These are phyloP conservation scores for Aspergillus brasiliensis DNA, from an alignment of 2,329 filamentous ascomycete genomes.

Conservation along the genomic window DNA sequence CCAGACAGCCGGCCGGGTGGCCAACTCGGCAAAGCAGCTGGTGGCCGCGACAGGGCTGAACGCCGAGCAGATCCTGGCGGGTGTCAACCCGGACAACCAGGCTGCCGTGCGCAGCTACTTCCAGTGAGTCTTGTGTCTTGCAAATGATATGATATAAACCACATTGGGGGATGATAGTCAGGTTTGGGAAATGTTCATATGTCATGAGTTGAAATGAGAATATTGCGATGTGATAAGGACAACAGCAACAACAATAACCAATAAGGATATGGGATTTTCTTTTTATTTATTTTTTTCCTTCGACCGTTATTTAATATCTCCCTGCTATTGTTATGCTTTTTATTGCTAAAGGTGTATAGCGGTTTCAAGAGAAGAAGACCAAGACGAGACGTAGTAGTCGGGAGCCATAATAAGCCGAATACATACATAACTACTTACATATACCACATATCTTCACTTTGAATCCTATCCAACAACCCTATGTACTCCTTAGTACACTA, in stretches of 20 bases:
- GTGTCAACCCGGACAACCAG: constrained; percentile 78
- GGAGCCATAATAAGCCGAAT: constrained; percentile 4
- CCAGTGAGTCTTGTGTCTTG: constrained; percentile 41
- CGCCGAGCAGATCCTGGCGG: constrained; percentile 71
- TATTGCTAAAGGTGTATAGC: constrained; percentile 2
- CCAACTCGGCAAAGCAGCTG: constrained; percentile 74
- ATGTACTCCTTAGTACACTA: too few relatives aligned
- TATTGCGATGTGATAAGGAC: neutral
- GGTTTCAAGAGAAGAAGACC: constrained; percentile 1
- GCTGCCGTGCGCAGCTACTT: constrained; percentile 78
- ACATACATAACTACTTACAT: constrained; percentile 1
- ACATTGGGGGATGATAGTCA: too few relatives aligned
- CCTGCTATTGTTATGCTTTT: neutral
- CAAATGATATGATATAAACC: neutral
- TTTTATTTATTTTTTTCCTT: constrained; percentile 1
- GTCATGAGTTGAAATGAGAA: constrained; percentile 5
- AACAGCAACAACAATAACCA: neutral
- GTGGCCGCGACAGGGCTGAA: constrained; percentile 74
- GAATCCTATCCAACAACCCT: neutral
- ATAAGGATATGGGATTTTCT: constrained; percentile 2
- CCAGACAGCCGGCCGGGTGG: constrained; percentile 75
- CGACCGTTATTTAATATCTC: neutral
- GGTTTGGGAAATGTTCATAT: neutral
- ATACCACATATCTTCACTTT: neutral
- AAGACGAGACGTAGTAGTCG: neutral